Evolutionary conservation across 164 flowering plant genomes (phyloP).

Genomic region (Litsea cubeba): DNA sequence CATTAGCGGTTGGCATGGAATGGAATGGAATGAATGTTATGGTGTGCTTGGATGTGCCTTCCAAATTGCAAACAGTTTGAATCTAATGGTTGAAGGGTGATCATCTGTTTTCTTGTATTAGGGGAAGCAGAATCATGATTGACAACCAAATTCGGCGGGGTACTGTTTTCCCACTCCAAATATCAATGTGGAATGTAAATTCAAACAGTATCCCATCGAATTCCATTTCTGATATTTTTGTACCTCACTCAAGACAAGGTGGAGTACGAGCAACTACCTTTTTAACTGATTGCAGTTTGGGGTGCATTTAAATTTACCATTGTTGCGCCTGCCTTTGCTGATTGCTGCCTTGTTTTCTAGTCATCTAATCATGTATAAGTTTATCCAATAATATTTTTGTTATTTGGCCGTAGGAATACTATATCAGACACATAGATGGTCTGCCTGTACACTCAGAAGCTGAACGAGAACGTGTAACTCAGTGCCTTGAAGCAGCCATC

Average conservation of each 20-base stretch:
- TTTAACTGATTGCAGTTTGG: neutral
- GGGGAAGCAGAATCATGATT: neutral
- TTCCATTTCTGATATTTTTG: neutral
- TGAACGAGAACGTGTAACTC: slow-evolving; percentile 39
- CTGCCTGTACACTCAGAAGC: slow-evolving; percentile 48
- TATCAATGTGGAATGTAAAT: neutral
- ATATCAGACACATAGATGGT: slow-evolving; percentile 53
- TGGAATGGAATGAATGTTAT: neutral
- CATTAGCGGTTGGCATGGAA: too few species aligned
- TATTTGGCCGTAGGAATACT: slow-evolving; percentile 38
- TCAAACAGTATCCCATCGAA: neutral
- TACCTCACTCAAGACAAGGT: neutral
- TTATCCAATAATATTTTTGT: neutral
- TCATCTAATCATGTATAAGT: neutral
- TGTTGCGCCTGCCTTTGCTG: neutral
- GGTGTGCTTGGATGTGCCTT: neutral
- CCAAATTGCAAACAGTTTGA: too few species aligned
- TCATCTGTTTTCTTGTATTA: neutral
- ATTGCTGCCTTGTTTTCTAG: neutral
- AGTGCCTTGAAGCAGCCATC: slow-evolving; percentile 50
- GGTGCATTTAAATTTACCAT: neutral
- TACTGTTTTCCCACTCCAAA: neutral
- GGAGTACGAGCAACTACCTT: neutral
- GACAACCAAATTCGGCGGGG: neutral
- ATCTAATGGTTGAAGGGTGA: neutral